A percentile compares a stretch with the other conserved stretches of the same genome.
Evolutionary conservation across 2,329 filamentous ascomycete species (phyloP).

Genomic region (Fusarium bactridioides): DNA sequence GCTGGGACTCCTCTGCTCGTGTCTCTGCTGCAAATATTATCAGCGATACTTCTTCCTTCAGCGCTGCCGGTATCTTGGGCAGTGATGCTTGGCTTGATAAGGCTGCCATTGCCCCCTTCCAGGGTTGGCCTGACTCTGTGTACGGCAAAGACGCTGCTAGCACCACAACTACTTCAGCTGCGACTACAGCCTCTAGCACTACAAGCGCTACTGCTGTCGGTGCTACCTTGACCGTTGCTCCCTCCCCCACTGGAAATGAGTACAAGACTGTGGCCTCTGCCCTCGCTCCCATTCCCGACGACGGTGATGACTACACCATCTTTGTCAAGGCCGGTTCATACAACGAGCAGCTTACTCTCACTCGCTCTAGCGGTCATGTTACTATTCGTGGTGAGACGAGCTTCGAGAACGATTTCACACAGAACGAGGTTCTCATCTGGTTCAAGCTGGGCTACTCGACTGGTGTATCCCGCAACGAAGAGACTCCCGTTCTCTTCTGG

Average conservation of each 20-base stretch:
- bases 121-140: conserved; percentile 41
- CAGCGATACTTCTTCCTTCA: conserved; percentile 60
- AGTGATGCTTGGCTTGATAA: conserved; percentile 46
- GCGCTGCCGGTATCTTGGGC: conserved; percentile 47
- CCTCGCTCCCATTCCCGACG: conserved; percentile 49
- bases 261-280: conserved; percentile 54
- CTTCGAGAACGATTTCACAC: conserved; percentile 34
- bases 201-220: neutral
- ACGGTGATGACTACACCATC: conserved; percentile 35
- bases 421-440: conserved; percentile 32
- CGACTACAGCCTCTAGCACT: conserved; percentile 17
- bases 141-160: conserved; percentile 23
- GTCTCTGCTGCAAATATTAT: conserved; percentile 33
- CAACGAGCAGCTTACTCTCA: conserved; percentile 33
- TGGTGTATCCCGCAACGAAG: conserved; percentile 50
- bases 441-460: conserved; percentile 42
- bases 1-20: conserved; percentile 36
- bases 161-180: conserved; percentile 5
- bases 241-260: conserved; percentile 47
- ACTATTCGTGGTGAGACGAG: conserved; percentile 34
- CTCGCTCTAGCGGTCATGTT: conserved; percentile 18
- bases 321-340: conserved; percentile 37
- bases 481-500: conserved; percentile 54
- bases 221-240: conserved; percentile 40
- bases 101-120: conserved; percentile 41